Conservation (phyloP, 805 yeast genomes). For the Candida maris region DNA sequence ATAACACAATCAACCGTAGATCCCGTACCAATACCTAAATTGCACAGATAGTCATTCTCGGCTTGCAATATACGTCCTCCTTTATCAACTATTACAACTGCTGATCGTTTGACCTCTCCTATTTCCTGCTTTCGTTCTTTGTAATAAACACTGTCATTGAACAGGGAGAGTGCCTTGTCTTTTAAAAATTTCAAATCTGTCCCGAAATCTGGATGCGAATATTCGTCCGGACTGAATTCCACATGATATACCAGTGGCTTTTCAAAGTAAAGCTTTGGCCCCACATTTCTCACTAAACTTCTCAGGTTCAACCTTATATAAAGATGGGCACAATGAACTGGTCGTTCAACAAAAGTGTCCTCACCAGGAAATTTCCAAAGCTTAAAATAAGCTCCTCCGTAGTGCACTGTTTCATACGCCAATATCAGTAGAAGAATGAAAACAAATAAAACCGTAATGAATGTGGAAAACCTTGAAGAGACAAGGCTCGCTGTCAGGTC, state of each 20-base stretch:
- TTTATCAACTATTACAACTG: constrained; percentile 35
- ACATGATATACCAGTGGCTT: constrained; percentile 56
- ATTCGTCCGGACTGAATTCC: constrained; percentile 82
- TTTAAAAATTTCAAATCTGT: constrained; percentile 64
- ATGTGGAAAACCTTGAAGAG: constrained; percentile 17
- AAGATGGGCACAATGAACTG: constrained; percentile 76
- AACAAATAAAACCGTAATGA: constrained; percentile 25
- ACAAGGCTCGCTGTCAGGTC: constrained; percentile 25
- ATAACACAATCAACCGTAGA: constrained; percentile 38
- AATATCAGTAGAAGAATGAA: constrained; percentile 20
- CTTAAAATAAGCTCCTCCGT: constrained; percentile 22
- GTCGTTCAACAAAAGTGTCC: constrained; percentile 65
- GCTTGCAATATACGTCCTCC: constrained; percentile 30
- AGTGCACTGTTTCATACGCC: constrained; percentile 23
- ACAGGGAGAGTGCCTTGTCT: constrained; percentile 50
- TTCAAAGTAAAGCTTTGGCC: constrained; percentile 17
- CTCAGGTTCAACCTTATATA: constrained; percentile 49
- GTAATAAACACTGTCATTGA: constrained; percentile 41
- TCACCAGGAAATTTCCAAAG: constrained; percentile 33
- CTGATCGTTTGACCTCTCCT: constrained; percentile 16
- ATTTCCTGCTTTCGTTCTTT: constrained; percentile 14
- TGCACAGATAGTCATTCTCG: constrained; percentile 47
- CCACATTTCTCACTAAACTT: constrained; percentile 3
- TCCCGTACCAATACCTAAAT: constrained; percentile 53
- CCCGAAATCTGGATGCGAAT: constrained; percentile 67